These are phyloP conservation scores for Stephania japonica DNA, from an alignment of 164 flowering plant genomes.

Conservation along the genomic window DNA sequence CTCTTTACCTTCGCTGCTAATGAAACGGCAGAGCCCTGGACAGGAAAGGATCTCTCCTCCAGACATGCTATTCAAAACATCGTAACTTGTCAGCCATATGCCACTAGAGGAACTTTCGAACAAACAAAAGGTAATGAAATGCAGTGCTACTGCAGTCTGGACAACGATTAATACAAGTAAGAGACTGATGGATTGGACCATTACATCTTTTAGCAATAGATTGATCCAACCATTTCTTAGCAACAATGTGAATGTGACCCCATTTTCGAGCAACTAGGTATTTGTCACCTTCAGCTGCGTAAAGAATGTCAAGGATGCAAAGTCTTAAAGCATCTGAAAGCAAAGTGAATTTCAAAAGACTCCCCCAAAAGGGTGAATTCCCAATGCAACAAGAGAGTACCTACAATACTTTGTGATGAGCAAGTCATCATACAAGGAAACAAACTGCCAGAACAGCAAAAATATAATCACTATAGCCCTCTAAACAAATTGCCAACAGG, in stretches of 20 bases:
- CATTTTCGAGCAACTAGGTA: slow-evolving; percentile 81
- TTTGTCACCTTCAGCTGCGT: slow-evolving; percentile 95
- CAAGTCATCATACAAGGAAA: neutral
- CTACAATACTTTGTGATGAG: neutral
- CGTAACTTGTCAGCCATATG: slow-evolving; percentile 16
- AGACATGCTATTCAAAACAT: slow-evolving; percentile 59
- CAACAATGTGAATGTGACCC: slow-evolving; percentile 75
- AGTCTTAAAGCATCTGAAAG: slow-evolving; percentile 4
- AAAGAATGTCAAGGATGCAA: slow-evolving; percentile 53
- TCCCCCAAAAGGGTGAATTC: neutral
- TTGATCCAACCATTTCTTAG: slow-evolving; percentile 76
- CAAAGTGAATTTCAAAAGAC: neutral
- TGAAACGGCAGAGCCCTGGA: slow-evolving; percentile 39
- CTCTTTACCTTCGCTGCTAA: slow-evolving; percentile 27
- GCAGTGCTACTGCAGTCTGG: neutral
- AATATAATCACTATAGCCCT: too few relatives aligned
- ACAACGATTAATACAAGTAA: neutral
- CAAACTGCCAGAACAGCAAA: neutral
- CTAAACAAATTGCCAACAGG: neutral
- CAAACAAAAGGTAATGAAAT: slow-evolving; percentile 5
- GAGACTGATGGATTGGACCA: neutral
- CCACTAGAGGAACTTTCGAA: neutral
- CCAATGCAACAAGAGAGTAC: slow-evolving; percentile 3
- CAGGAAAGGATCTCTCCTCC: slow-evolving; percentile 75
- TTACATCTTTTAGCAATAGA: slow-evolving; percentile 76